These are phyloP conservation scores for Rhododendron kiyosumense DNA, from an alignment of 148 eudicot species.

Conservation along the genomic window DNA sequence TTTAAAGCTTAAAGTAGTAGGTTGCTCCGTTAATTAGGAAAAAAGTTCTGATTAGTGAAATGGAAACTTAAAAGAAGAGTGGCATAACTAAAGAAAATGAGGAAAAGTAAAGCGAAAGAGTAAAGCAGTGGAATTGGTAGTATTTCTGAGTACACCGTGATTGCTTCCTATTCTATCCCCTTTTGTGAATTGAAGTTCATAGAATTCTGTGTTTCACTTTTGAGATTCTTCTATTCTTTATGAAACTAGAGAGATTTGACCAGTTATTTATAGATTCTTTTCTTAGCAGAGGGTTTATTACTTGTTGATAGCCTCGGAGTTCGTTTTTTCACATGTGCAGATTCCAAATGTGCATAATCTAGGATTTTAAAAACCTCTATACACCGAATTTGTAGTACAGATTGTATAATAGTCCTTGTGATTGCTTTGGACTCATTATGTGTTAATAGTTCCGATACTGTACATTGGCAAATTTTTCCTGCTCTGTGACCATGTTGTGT, in stretches of 20 bases:
- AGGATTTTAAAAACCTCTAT: background rate
- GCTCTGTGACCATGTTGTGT: no score
- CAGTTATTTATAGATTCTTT: no score
- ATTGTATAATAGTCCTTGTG: background rate
- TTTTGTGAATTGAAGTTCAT: background rate
- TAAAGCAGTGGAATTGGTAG: constrained; percentile 14
- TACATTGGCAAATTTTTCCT: background rate
- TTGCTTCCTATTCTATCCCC: constrained; percentile 7
- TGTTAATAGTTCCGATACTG: background rate
- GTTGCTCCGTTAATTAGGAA: background rate
- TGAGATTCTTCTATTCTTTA: constrained; percentile 6
- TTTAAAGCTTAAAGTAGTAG: background rate
- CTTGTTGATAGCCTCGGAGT: no score
- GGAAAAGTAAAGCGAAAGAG: constrained; percentile 22
- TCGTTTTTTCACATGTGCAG: background rate
- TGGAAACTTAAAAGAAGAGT: background rate
- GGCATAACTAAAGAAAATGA: constrained; percentile 12
- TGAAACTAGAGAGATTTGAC: no score
- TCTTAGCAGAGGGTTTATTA: no score
- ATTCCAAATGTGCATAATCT: constrained; percentile 1
- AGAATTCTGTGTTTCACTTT: constrained; percentile 5
- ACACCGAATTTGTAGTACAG: background rate
- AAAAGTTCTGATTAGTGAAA: background rate
- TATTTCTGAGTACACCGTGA: constrained; percentile 6
- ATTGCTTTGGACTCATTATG: background rate